Evolutionary conservation across 352 stramenopile species (phyloP).

Genomic region (Globisporangium sylvaticum): DNA sequence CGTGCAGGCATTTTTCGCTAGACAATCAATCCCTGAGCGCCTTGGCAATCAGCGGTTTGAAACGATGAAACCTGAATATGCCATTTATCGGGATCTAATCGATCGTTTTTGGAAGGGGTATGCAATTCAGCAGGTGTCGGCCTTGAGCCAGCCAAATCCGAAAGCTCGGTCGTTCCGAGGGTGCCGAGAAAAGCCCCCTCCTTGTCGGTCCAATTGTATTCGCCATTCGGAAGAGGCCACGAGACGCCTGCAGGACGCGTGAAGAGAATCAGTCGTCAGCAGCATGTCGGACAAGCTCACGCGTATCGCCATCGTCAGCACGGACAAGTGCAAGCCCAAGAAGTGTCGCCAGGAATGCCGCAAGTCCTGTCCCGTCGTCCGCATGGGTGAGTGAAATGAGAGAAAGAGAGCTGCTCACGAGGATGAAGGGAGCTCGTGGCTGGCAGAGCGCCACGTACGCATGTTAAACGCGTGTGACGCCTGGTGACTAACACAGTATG

Average conservation of each 20-base stretch:
- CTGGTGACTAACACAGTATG: constrained; percentile 2
- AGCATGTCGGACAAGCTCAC: constrained; percentile 91
- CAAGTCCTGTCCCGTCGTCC: constrained; percentile 98
- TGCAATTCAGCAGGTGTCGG: constrained; percentile 2
- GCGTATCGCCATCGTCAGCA: constrained; percentile 98
- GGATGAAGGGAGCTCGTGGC: neutral
- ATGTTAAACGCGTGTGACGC: neutral
- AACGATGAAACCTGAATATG: neutral
- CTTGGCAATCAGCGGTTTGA: neutral
- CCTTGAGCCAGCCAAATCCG: constrained; percentile 21
- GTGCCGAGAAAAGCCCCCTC: constrained; percentile 20
- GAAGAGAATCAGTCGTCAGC: constrained; percentile 1
- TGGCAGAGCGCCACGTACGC: neutral
- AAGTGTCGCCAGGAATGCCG: constrained; percentile 99
- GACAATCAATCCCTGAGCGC: no score
- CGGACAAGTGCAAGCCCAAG: constrained; percentile 99
- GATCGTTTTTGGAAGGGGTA: constrained; percentile 7
- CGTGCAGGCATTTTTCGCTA: neutral
- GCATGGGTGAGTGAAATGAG: constrained; percentile 76
- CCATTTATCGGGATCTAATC: neutral
- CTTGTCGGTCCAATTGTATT: neutral
- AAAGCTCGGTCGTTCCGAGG: constrained; percentile 16
- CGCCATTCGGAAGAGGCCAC: neutral
- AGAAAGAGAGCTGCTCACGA: neutral
- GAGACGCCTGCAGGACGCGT: neutral